Evolutionary conservation across 352 stramenopile species (phyloP).

Genomic region (Pythium apleroticum): DNA sequence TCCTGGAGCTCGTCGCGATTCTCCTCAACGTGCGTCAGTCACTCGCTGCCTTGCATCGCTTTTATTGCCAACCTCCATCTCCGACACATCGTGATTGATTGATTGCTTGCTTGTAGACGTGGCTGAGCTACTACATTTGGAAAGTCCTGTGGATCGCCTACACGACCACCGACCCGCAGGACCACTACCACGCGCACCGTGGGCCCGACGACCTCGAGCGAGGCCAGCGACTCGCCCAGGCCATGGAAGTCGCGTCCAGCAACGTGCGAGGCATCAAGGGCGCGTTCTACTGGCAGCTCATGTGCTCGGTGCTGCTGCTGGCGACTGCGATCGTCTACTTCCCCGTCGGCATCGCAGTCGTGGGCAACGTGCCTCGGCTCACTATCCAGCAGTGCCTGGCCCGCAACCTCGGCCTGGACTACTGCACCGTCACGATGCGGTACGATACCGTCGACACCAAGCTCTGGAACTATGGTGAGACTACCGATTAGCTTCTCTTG

Average conservation of each 20-base stretch:
- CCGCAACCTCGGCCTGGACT: constrained; percentile 20
- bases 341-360: constrained; percentile 29
- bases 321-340: constrained; percentile 32
- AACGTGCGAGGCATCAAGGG: constrained; percentile 26
- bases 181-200: constrained; percentile 8
- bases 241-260: constrained; percentile 17
- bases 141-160: constrained; percentile 17
- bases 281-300: constrained; percentile 35
- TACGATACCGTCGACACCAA: constrained; percentile 26
- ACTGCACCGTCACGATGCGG: constrained; percentile 28
- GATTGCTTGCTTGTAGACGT: constrained; percentile 27
- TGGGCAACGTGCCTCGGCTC: constrained; percentile 24
- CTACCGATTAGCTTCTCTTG: neutral
- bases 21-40: constrained; percentile 35
- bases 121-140: constrained; percentile 37
- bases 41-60: neutral
- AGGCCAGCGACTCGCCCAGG: constrained; percentile 1
- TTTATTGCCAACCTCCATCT: no score
- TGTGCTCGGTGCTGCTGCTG: constrained; percentile 27
- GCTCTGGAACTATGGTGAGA: constrained; percentile 35
- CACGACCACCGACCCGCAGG: neutral
- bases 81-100: neutral
- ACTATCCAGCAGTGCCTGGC: constrained; percentile 31
- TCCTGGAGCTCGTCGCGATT: constrained; percentile 36
- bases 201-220: constrained; percentile 17